Base-by-base conservation (phyloP, 495 filamentous ascomycete species). In the Emericellopsis terricola region DNA sequence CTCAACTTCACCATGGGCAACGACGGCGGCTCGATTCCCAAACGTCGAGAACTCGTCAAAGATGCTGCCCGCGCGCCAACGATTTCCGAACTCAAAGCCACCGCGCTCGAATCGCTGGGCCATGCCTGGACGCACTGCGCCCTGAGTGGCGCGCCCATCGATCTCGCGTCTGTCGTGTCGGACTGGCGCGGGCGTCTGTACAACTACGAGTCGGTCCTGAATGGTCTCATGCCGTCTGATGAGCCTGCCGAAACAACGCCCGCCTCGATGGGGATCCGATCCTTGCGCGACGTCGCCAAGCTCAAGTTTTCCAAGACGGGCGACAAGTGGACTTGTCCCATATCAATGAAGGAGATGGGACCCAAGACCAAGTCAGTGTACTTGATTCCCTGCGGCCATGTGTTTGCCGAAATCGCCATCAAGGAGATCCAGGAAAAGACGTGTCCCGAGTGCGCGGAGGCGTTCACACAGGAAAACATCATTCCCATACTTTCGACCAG, bases 1-100 rank as follows among this genome's bases (percentile, higher is more conserved):
- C n/a, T n/a, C n/a, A n/a, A n/a, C n/a, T n/a, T n/a, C n/a, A 20
- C 29, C 39, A 94, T 94, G 87, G 89, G 87, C 58, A 94, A 94
- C 54, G 87, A 96, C 49, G 87, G 89, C 44, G 87, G 67, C 41
- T 66, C 52, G 18, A 99, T 99, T 39, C 89, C 89, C 9, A 94
- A 76, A 31, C 82, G 89, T 19, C 79, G 89, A 34, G 89, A 99
- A 52, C 79, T 99, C 21, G 89, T 96, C 53, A 83, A 85, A 45
- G 74, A 81, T 52, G 81, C 85, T 21, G 81, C 83, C 18, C 76
- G 78, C 31, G 64, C 66, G 23, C 81, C 78, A 18, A 91, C 75
- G 23, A 76, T 82, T n/a, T 76, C 80, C 26, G 80, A 97, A 57
- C 52, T 94, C 8, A 96, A 94, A 59, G 85, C 86, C 45, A 72